Evolutionary conservation across 768 basidiomycete genomes (phyloP), one percentile per base, ranked within the genome.

Genomic region (Cyclocybe cylindracea): DNA sequence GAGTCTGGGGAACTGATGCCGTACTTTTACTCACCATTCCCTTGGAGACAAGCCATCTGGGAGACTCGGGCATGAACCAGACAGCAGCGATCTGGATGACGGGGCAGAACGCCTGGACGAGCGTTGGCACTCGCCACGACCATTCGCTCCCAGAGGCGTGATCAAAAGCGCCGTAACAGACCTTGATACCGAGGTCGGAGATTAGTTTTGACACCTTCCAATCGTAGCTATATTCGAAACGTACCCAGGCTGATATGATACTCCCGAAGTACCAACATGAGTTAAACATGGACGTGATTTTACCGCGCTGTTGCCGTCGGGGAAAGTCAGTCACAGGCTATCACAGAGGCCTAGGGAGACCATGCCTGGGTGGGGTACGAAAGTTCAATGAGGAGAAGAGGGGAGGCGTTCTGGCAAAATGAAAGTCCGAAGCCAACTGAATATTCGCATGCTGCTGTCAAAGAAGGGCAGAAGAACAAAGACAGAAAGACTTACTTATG

Each of bases 221-320:
- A 18, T 6, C 32, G 7, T 18, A 13, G 13, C 14, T 24, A 49
- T 47, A 39, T 33, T 31, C 16, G 43, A 16, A 36, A 59, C 63
- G 41, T 60, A 71, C 70, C 69, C 72, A 79, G 55, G 77, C 76
- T 63, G 83, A 81, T 36, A 84, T 66, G 51, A 88, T 84, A 53
- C 84, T 84, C 8, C 89, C 89, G 34, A 85, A 60, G 65, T 90
- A 90, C 89, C 89, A 91, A 44, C 77, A 78, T 0, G 85, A 77
- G 67, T 91, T 90, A 66, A 85, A 89, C 50, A 85, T 63, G 8
- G 84, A 79, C 11, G 82, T 85, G 16, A 85, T 70, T 65, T 83
- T 81, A 3, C 79, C 84, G 50, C 74, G 70, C 73, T 75, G 32
- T 24, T 24, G 24, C 24, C 24, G 24, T 5, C 24, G 14, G 35